Percentiles rank a stretch among this genome's conserved stretches.
phyloP scores from a whole-genome alignment of 495 filamentous ascomycete genomes.

The Tuber microsphaerosporum region DNA sequence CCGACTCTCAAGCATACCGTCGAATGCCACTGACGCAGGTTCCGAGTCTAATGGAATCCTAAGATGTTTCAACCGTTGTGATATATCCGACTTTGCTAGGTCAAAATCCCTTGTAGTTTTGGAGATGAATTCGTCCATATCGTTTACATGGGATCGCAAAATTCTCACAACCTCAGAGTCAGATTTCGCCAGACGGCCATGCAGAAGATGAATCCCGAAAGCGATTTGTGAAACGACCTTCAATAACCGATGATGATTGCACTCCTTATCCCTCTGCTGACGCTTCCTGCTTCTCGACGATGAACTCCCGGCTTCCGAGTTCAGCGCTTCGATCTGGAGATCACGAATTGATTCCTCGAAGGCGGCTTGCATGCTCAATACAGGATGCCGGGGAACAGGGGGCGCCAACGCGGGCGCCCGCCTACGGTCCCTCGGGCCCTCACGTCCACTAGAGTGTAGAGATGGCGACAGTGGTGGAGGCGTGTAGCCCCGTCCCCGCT shows the following conservation, averaged over 20 bases:
- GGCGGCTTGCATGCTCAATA: constrained; percentile 76
- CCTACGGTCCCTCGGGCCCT: constrained; percentile 1
- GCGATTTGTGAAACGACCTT: constrained; percentile 88
- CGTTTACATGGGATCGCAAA: constrained; percentile 84
- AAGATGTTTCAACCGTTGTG: constrained; percentile 65
- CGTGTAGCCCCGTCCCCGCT: constrained; percentile 17
- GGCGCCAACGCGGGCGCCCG: not conserved
- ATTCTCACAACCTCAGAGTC: constrained; percentile 81
- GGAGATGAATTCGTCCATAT: constrained; percentile 84
- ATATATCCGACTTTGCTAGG: constrained; percentile 67
- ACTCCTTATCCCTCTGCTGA: constrained; percentile 6
- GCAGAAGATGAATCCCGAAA: constrained; percentile 84
- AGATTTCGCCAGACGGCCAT: constrained; percentile 78
- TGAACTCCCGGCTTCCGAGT: constrained; percentile 2
- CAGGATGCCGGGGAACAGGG: constrained; percentile 54
- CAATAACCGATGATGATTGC: constrained; percentile 71
- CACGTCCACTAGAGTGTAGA: constrained; percentile 18
- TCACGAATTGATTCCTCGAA: constrained; percentile 84
- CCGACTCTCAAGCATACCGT: constrained; percentile 78
- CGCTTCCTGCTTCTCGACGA: constrained; percentile 13
- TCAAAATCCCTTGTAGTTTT: constrained; percentile 77
- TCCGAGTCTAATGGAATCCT: constrained; percentile 73
- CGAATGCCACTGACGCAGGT: constrained; percentile 56
- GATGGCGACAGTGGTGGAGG: constrained; percentile 25
- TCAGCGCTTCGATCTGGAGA: constrained; percentile 25